phyloP scores from a whole-genome alignment of 352 stramenopile species.

The Phytopythium montanum region DNA sequence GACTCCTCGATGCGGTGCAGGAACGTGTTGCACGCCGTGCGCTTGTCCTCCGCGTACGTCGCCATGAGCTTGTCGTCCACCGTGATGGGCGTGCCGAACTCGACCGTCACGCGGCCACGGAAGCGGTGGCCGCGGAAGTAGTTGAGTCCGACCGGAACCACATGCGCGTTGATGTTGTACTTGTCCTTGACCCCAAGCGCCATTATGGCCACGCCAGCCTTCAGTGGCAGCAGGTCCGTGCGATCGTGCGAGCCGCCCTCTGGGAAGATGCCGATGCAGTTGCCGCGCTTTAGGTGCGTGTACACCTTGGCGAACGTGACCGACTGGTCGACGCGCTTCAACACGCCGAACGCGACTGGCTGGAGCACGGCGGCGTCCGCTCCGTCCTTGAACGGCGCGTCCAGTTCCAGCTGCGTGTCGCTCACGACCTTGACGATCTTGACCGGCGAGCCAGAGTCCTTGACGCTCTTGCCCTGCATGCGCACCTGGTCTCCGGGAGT shows the following conservation, averaged over 20 bases:
- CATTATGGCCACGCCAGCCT: constrained; percentile 98
- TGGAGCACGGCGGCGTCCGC: constrained; percentile 36
- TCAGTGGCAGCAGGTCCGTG: constrained; percentile 96
- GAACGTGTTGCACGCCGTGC: constrained; percentile 77
- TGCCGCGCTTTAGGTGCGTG: constrained; percentile 82
- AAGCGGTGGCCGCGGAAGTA: constrained; percentile 98
- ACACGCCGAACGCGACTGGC: constrained; percentile 69
- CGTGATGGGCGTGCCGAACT: constrained; percentile 93
- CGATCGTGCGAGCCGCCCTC: constrained; percentile 97
- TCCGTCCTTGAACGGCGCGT: constrained; percentile 35
- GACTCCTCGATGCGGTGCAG: constrained; percentile 78
- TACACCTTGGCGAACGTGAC: constrained; percentile 93
- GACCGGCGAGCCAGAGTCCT: constrained; percentile 78
- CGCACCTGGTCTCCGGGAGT: constrained; percentile 79
- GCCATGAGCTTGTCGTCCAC: constrained; percentile 86
- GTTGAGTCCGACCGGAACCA: constrained; percentile 97
- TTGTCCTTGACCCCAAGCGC: constrained; percentile 95
- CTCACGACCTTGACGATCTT: constrained; percentile 82
- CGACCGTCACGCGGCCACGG: constrained; percentile 94
- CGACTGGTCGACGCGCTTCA: constrained; percentile 91
- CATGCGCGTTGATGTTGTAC: constrained; percentile 94
- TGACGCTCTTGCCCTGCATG: constrained; percentile 69
- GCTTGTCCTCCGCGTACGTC: constrained; percentile 86
- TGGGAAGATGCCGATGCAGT: constrained; percentile 97
- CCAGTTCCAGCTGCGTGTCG: constrained; percentile 82